Evolutionary conservation across 208 protist species (phyloP).

Genomic region (Acanthamoeba divionensis): DNA sequence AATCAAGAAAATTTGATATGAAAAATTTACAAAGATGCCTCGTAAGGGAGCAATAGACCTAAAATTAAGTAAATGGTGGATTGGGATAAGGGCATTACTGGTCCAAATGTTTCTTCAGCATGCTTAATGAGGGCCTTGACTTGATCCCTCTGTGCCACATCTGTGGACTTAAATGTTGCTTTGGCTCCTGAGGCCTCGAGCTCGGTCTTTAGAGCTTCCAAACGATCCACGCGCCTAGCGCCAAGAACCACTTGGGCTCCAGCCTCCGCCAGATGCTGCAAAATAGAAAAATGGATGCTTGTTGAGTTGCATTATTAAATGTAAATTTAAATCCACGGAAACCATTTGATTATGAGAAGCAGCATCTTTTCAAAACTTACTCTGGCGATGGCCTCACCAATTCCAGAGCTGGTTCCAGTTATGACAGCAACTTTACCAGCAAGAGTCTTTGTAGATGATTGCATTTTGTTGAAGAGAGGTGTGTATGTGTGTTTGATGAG

Average conservation of each 20-base stretch:
- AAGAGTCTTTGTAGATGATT: not conserved
- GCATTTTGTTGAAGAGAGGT: too few species aligned
- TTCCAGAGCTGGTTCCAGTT: slow-evolving; percentile 3
- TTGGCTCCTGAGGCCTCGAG: not conserved
- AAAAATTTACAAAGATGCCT: not conserved
- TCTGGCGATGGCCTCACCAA: not conserved
- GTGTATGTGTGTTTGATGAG: too few species aligned
- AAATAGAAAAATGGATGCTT: not conserved
- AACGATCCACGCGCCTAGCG: not conserved
- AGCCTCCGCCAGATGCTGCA: not conserved
- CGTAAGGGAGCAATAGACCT: not conserved
- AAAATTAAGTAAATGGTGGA: not conserved
- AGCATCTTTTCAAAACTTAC: not conserved
- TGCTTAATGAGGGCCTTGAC: not conserved
- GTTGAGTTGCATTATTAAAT: not conserved
- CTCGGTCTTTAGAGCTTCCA: slow-evolving; percentile 1
- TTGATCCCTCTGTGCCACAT: not conserved
- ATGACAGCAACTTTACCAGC: not conserved
- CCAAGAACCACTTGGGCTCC: not conserved
- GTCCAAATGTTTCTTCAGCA: not conserved
- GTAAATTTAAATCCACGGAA: not conserved
- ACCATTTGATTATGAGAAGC: not conserved
- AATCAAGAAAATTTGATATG: not conserved
- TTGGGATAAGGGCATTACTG: not conserved
- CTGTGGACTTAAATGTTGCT: not conserved